Conservation (phyloP, 192 early-diverging fungal species). For the Entomortierella beljakovae region DNA sequence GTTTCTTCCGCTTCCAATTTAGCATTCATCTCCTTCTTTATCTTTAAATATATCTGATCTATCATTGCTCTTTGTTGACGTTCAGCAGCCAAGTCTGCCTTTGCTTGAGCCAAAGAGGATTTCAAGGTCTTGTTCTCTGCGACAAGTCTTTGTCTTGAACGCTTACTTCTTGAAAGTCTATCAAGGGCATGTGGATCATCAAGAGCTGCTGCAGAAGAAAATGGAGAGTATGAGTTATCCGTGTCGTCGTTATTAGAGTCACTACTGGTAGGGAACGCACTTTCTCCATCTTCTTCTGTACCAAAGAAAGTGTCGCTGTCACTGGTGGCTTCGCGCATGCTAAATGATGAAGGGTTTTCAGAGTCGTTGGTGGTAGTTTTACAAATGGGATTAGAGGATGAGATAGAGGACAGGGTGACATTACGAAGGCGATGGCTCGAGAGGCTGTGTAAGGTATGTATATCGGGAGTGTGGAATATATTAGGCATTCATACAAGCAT, state of each 20-base stretch:
- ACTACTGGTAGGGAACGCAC: conserved; percentile 8
- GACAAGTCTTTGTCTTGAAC: conserved; percentile 40
- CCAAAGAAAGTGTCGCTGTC: conserved; percentile 25
- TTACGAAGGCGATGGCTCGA: background rate
- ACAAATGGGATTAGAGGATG: background rate
- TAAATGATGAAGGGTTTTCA: conserved; percentile 24
- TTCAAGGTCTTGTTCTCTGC: conserved; percentile 47
- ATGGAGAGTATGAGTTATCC: conserved; percentile 8
- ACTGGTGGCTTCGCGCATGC: conserved; percentile 26
- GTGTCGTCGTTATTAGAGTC: conserved; percentile 37
- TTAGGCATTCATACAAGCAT: too few relatives aligned
- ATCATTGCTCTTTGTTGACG: conserved; percentile 36
- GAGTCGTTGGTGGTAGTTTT: conserved; percentile 1
- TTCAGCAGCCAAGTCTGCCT: conserved; percentile 39
- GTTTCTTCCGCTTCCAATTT: conserved; percentile 39
- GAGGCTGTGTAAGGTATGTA: too few relatives aligned
- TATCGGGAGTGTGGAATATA: too few relatives aligned
- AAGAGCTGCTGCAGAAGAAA: background rate
- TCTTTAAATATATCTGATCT: conserved; percentile 49
- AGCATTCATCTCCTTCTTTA: conserved; percentile 37
- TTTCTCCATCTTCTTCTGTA: conserved; percentile 37
- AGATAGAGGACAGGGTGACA: background rate
- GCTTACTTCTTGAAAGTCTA: conserved; percentile 20
- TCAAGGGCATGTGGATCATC: conserved; percentile 37
- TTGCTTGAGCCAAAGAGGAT: conserved; percentile 35